Percentiles rank a stretch among this genome's conserved stretches.
phyloP scores from a whole-genome alignment of 805 yeast genomes.

The Yarrowia sp. region DNA sequence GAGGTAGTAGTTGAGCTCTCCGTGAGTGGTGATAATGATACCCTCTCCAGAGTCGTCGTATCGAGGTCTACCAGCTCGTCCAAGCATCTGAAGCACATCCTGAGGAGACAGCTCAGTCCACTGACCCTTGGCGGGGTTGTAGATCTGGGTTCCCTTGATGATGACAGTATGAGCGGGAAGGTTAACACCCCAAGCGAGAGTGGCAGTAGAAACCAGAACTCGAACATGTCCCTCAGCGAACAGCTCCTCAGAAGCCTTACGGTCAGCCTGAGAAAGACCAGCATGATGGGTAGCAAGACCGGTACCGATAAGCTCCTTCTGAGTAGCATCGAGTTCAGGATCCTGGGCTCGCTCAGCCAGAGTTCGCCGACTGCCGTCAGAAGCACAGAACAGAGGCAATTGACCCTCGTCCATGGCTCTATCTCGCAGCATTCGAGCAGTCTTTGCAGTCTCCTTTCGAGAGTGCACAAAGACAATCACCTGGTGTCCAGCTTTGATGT shows the following conservation, averaged over 20 bases:
- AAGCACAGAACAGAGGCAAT: constrained; percentile 52
- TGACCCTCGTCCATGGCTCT: constrained; percentile 64
- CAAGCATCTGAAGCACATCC: constrained; percentile 95
- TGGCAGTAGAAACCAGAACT: constrained; percentile 87
- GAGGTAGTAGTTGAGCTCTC: constrained; percentile 84
- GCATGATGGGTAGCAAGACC: constrained; percentile 96
- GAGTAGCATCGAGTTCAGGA: constrained; percentile 21
- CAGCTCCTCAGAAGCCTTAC: constrained; percentile 80
- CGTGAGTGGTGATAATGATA: constrained; percentile 85
- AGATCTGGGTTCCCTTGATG: constrained; percentile 91
- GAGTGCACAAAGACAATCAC: constrained; percentile 92
- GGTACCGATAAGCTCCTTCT: constrained; percentile 56
- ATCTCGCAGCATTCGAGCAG: constrained; percentile 77
- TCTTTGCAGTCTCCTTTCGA: constrained; percentile 84
- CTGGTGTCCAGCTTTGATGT: constrained; percentile 64
- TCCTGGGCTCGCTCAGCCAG: constrained; percentile 68
- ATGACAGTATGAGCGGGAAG: constrained; percentile 94
- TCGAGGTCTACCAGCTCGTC: constrained; percentile 97
- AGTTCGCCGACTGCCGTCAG: constrained; percentile 51
- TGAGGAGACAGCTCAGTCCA: constrained; percentile 96
- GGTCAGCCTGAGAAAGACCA: constrained; percentile 74
- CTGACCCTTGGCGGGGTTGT: constrained; percentile 85
- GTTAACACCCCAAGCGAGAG: constrained; percentile 97
- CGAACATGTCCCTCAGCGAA: constrained; percentile 89
- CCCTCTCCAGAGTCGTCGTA: constrained; percentile 94